Evolutionary conservation across 2,329 filamentous ascomycete genomes (phyloP).

Genomic region (Pseudogymnoascus sp.): DNA sequence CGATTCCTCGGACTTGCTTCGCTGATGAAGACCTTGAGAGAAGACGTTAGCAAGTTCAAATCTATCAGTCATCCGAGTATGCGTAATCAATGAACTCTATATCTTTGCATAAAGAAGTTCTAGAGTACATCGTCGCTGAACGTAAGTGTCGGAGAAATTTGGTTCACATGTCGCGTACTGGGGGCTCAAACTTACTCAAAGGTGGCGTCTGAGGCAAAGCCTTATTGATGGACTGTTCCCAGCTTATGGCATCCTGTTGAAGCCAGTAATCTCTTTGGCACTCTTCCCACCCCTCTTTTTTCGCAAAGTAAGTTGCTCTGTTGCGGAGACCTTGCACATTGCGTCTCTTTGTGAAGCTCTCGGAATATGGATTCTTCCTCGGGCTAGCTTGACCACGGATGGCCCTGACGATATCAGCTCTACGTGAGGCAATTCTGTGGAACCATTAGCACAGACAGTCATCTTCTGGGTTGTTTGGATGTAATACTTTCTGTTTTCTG

Average conservation of each 20-base stretch:
- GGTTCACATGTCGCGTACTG: not conserved
- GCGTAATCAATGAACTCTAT: not conserved
- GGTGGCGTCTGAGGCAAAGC: not conserved
- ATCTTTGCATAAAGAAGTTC: not conserved
- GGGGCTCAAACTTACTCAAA: not conserved
- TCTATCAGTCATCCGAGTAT: not conserved
- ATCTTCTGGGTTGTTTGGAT: not conserved
- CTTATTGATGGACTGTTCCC: slow-evolving; percentile 1
- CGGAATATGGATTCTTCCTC: not conserved
- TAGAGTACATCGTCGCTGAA: not conserved
- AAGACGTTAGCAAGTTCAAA: not conserved
- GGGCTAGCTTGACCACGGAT: not conserved
- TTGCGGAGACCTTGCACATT: not conserved
- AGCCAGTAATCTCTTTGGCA: not conserved
- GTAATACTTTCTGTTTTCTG: not conserved
- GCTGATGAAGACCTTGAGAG: not conserved
- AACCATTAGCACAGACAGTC: not conserved
- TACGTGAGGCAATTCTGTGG: not conserved
- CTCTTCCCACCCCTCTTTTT: not conserved
- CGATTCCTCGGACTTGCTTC: not conserved
- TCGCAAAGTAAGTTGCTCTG: slow-evolving; percentile 2
- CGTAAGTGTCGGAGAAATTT: not conserved
- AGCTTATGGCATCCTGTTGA: not conserved
- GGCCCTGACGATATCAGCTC: not conserved
- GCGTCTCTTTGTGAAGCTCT: slow-evolving; percentile 1